A percentile compares a stretch with the other conserved stretches of the same genome.
Evolutionary conservation across 1,139 yeast species (phyloP).

Genomic region (Debaryomycetaceae sp.): DNA sequence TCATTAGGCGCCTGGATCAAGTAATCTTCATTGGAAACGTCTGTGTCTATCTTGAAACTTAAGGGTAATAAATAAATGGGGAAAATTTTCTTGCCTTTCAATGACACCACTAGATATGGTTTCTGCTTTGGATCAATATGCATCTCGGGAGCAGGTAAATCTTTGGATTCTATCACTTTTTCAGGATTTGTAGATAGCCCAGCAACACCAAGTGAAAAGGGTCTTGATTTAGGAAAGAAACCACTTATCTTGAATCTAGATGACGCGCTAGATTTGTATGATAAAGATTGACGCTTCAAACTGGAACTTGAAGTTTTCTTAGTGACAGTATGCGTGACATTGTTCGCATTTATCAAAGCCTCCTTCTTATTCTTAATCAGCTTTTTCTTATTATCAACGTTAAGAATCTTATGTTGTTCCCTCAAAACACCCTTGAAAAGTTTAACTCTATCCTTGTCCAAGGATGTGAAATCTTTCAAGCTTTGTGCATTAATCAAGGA

Average conservation of each 20-base stretch:
- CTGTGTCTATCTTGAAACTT: conserved; percentile 61
- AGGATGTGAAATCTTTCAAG: conserved; percentile 23
- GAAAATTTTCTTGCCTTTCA: conserved; percentile 50
- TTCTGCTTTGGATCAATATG: conserved; percentile 47
- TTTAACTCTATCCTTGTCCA: conserved; percentile 25
- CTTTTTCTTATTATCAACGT: conserved; percentile 35
- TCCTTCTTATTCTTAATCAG: conserved; percentile 13
- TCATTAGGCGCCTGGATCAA: conserved; percentile 67
- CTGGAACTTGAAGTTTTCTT: conserved; percentile 33
- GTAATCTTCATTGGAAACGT: conserved; percentile 51
- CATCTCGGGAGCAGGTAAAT: conserved; percentile 54
- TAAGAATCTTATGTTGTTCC: conserved; percentile 34
- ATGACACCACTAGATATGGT: conserved; percentile 54
- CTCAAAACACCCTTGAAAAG: conserved; percentile 31
- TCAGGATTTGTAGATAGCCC: conserved; percentile 32
- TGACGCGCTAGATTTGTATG: conserved; percentile 36
- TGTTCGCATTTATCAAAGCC: background rate
- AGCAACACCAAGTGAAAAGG: conserved; percentile 25
- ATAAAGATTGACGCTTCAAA: conserved; percentile 38
- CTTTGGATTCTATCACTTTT: conserved; percentile 47
- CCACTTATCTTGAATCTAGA: conserved; percentile 47
- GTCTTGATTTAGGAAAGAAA: conserved; percentile 36
- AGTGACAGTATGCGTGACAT: conserved; percentile 13
- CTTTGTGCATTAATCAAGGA: conserved; percentile 25
- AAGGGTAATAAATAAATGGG: conserved; percentile 52